Percentiles rank a stretch among this genome's conserved stretches.
Conservation (phyloP, 805 yeast species). For the Sporopachydermia quercuum region DNA sequence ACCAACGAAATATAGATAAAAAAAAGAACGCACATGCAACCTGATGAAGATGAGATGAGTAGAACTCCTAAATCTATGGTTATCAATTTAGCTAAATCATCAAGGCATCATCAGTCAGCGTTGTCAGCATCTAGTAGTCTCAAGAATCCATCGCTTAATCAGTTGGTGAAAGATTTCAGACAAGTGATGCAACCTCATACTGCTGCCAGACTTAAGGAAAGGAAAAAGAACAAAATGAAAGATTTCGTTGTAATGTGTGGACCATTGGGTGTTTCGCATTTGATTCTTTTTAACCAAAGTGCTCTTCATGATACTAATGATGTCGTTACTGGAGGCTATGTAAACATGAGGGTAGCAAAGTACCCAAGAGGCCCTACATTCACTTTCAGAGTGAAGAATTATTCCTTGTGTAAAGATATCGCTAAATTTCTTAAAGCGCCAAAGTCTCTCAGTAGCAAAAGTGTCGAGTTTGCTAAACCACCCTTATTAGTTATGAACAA, state of each 20-base stretch:
- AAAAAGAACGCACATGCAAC: conserved; percentile 72
- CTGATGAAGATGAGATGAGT: conserved; percentile 48
- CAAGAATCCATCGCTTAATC: conserved; percentile 68
- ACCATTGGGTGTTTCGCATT: conserved; percentile 82
- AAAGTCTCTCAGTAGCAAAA: conserved; percentile 53
- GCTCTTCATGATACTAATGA: conserved; percentile 27
- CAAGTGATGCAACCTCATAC: conserved; percentile 94
- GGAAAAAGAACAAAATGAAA: conserved; percentile 74
- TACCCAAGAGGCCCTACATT: conserved; percentile 93
- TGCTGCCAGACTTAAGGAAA: conserved; percentile 73
- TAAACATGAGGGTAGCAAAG: conserved; percentile 70
- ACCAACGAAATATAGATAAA: conserved; percentile 31
- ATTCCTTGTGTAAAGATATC: conserved; percentile 74
- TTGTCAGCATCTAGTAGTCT: conserved; percentile 13
- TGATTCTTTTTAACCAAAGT: conserved; percentile 75
- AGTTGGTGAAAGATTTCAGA: conserved; percentile 77
- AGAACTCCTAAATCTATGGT: conserved; percentile 91
- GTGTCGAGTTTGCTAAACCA: conserved; percentile 52
- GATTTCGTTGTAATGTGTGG: conserved; percentile 99
- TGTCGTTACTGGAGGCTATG: conserved; percentile 42
- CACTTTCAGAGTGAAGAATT: conserved; percentile 62
- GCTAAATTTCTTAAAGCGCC: conserved; percentile 57
- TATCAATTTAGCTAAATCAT: conserved; percentile 63
- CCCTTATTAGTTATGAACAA: conserved; percentile 90
- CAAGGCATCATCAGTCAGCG: conserved; percentile 8